A percentile compares a stretch with the other conserved stretches of the same genome.
phyloP scores from a whole-genome alignment of 495 filamentous ascomycete genomes.

The Glarea lozoyensis region DNA sequence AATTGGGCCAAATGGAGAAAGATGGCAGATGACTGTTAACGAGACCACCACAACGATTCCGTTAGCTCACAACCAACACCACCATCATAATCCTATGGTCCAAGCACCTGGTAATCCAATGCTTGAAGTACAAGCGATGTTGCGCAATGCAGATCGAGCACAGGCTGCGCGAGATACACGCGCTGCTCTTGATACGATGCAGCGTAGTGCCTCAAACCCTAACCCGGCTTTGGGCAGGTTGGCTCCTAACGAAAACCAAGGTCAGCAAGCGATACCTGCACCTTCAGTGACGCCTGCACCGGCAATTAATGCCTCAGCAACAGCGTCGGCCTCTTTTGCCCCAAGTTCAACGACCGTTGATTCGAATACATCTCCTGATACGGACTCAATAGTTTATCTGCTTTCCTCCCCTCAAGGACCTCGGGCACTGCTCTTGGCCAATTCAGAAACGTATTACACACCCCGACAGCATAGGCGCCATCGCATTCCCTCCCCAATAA shows the following conservation, averaged over 20 bases:
- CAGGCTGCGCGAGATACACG: conserved; percentile 28
- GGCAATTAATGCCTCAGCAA: background rate
- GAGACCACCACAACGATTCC: conserved; percentile 18
- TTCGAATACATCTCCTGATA: conserved; percentile 4
- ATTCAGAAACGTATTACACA: conserved; percentile 35
- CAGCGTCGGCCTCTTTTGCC: background rate
- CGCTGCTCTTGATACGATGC: conserved; percentile 36
- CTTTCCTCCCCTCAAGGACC: conserved; percentile 52
- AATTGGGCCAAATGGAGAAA: conserved; percentile 27
- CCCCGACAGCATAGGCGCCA: conserved; percentile 21
- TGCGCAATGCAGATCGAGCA: conserved; percentile 30
- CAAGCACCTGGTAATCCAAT: conserved; percentile 13
- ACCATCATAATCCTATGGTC: conserved; percentile 5
- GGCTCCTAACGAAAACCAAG: background rate
- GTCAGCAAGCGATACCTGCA: conserved; percentile 19
- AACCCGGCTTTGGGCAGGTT: conserved; percentile 15
- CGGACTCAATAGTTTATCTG: conserved; percentile 46
- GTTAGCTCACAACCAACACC: conserved; percentile 6
- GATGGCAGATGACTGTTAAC: conserved; percentile 25
- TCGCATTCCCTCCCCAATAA: background rate
- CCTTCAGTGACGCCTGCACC: conserved; percentile 25
- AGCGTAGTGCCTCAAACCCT: conserved; percentile 35
- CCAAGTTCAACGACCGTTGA: no score
- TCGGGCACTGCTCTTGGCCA: conserved; percentile 46
- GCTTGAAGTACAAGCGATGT: conserved; percentile 26